Base-by-base conservation (phyloP, 192 early-diverging fungal species). In the Gaertneriomyces semiglobifer region DNA sequence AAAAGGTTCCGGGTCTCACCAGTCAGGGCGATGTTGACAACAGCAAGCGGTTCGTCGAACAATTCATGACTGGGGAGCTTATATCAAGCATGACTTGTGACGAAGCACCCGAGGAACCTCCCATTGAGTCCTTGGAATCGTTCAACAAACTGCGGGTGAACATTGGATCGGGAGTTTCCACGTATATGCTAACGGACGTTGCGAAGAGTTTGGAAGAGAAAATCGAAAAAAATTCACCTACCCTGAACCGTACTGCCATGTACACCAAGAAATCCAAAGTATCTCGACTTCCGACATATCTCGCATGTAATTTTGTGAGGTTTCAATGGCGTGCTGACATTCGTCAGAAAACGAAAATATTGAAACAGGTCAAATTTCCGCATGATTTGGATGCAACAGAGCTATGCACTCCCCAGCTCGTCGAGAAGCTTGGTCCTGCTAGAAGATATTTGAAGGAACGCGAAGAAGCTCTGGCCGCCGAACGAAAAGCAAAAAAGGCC, bases 251-350 rank as follows among this genome's bases (percentile, higher is more conserved):
- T 7, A 84, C 85, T 11, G 94, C 95, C 2, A 76, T 81, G 39
- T 98, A 97, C 72, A 84, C 79, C 48, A 88, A 89, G 50, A 84
- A 73, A 1, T 86, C 86, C 50, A 80, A 86, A 33, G 89, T 99
- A 16, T 87, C 82, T 5, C 84, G 97, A 3, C 74, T 99, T 41
- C 97, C 97, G 0, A 71, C 79, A 12, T 99, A 99, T 72, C 71
- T 99, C 55, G 87, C 93, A 0, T 80, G 96, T 18, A 84, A 93
- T 62, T 99, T 95, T 75, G 89, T 94, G 43, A 87, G 96, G 14
- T 97, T 98, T 76, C 95, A 91, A 80, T 99, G 95, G 95, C 96
- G 94, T 66, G 72, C 86, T 0, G 72, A 83, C 7, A 90, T 90
- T 62, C 76, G 81, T 40, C 80, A 91, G 7, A 87, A 88, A 53